These are phyloP conservation scores for Allium fistulosum DNA, from an alignment of 106 monocot genomes.

Conservation along the genomic window DNA sequence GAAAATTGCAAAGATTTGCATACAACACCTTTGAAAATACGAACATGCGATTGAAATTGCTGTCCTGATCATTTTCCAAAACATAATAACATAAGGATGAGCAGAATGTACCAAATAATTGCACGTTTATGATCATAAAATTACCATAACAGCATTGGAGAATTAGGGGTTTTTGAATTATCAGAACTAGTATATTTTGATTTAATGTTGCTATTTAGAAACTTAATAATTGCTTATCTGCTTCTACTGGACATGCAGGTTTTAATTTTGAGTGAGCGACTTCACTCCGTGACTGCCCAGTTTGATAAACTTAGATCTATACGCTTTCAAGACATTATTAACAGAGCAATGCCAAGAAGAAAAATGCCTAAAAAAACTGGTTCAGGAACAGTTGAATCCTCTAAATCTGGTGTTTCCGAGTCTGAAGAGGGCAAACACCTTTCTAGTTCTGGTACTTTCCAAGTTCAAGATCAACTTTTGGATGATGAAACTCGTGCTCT, in stretches of 20 bases:
- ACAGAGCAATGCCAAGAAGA: conserved; percentile 71
- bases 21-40: no score
- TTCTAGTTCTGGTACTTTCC: conserved; percentile 18
- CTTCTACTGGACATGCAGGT: conserved; percentile 36
- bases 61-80: no score
- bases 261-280: conserved; percentile 78
- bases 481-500: conserved; percentile 84
- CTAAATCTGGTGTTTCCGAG: conserved; percentile 23
- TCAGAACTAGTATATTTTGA: no score
- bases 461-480: conserved; percentile 69
- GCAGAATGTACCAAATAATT: no score
- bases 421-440: conserved; percentile 22
- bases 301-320: conserved; percentile 84
- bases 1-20: no score
- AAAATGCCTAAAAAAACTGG: conserved; percentile 31
- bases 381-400: conserved; percentile 23
- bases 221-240: not conserved
- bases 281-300: conserved; percentile 71
- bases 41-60: no score
- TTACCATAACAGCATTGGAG: no score
- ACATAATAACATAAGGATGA: no score
- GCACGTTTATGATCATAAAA: no score
- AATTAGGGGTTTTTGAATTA: no score
- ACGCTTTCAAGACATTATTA: conserved; percentile 79
- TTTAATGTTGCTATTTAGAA: no score